Conservation (phyloP, 345 rosid genomes). For the Orychophragmus violaceus region DNA sequence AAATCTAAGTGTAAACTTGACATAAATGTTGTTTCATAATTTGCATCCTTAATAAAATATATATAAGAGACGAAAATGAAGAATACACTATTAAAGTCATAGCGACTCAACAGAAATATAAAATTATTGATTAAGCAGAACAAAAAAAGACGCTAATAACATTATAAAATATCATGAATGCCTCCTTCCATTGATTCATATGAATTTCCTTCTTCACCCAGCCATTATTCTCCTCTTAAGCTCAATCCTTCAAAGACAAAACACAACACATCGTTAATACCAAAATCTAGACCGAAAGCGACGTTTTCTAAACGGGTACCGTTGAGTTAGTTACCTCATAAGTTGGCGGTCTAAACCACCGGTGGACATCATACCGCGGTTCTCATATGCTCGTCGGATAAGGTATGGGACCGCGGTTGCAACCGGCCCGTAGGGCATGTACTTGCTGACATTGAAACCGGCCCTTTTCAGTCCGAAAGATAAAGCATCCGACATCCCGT, state of each 20-base stretch:
- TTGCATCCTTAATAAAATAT: not conserved
- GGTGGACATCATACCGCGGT: conserved; percentile 66
- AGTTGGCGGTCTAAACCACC: conserved; percentile 63
- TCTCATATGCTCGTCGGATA: conserved; percentile 86
- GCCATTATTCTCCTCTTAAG: conserved; percentile 49
- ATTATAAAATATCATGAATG: conserved; percentile 2
- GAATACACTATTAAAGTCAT: not conserved
- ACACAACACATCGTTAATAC: not conserved
- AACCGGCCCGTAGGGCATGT: conserved; percentile 73
- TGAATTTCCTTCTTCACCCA: conserved; percentile 17
- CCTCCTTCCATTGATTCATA: not conserved
- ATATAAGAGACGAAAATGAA: not conserved
- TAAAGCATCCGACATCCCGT: conserved; percentile 82
- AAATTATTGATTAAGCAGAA: not conserved
- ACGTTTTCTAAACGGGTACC: not conserved
- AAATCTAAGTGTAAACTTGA: not conserved
- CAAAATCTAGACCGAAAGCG: not conserved
- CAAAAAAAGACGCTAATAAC: not conserved
- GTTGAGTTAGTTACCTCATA: conserved; percentile 39
- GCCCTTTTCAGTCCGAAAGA: conserved; percentile 65
- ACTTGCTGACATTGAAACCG: conserved; percentile 85
- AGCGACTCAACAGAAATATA: not conserved
- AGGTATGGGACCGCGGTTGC: conserved; percentile 71
- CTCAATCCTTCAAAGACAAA: conserved; percentile 52
- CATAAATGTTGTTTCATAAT: not conserved